Conservation (phyloP, 164 flowering plant genomes). For the Chimonanthus praecox region DNA sequence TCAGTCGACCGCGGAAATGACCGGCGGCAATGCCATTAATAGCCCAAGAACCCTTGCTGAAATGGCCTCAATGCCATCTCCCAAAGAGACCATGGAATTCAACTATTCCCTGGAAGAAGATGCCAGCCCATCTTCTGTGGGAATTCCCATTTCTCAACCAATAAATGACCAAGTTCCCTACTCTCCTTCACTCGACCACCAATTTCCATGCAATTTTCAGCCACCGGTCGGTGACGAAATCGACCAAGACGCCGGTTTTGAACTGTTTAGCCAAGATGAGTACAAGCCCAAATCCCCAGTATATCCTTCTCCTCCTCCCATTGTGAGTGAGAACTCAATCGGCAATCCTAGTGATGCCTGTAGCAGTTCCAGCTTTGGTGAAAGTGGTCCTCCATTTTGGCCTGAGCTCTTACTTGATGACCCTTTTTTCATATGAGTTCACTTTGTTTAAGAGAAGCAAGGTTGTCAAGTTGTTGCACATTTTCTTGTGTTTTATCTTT, state of each 20-base stretch:
- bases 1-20: conserved; percentile 29
- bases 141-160: conserved; percentile 21
- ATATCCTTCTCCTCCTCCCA: conserved; percentile 14
- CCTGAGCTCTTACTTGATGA: conserved; percentile 44
- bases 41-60: conserved; percentile 21
- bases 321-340: conserved; percentile 14
- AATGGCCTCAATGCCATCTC: conserved; percentile 31
- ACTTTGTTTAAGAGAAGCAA: conserved; percentile 3
- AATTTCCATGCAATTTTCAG: conserved; percentile 28
- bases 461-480: background rate
- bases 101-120: conserved; percentile 20
- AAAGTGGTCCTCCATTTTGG: conserved; percentile 29
- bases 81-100: conserved; percentile 13
- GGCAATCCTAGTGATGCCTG: conserved; percentile 29
- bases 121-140: conserved; percentile 17
- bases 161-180: conserved; percentile 21
- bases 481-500: background rate
- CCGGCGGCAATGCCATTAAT: conserved; percentile 7
- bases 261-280: conserved; percentile 20
- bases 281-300: conserved; percentile 24
- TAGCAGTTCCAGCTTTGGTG: conserved; percentile 33
- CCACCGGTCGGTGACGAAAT: conserved; percentile 22
- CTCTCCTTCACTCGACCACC: conserved; percentile 27
- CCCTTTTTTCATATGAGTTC: conserved; percentile 33
- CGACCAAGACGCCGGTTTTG: conserved; percentile 15